Base-by-base conservation (phyloP, 805 yeast species). In the Candida chilensis region DNA sequence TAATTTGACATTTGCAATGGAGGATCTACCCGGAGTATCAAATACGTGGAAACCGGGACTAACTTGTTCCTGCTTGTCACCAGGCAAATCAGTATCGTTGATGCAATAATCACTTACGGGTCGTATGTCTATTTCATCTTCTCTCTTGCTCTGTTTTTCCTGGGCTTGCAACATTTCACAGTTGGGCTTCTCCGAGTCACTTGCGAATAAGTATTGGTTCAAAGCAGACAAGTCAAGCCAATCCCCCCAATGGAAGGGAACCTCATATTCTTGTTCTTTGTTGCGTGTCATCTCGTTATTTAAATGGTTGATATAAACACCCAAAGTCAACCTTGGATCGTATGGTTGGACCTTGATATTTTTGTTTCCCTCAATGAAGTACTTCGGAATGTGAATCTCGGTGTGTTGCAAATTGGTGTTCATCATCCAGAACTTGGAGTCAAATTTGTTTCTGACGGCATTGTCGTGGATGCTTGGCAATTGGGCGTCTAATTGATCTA, bases 1-100 rank as follows among this genome's bases (percentile, higher is more conserved):
- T 34, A 60, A 36, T 37, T 44, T 40, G 15, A 62, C 62, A 32
- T 52, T 60, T 9, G 44, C 30, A 24, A 54, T 60, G 9, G 57
- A 50, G 8, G 54, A 52, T 37, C n/a, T n/a, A n/a, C n/a, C n/a
- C n/a, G n/a, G n/a, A n/a, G n/a, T n/a, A n/a, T n/a, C n/a, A n/a
- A n/a, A n/a, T n/a, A n/a, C n/a, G n/a, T 57, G 43, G 37, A 62
- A 63, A 2, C 67, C 67, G 1, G 70, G 69, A 11, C 60, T 35
- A 12, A 54, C 47, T 4, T 39, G 34, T 17, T 24, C 28, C 24
- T 30, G 32, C 8, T 30, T 31, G 2, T 34, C 27, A 2, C 47
- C 41, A 5, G n/a, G n/a, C n/a, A n/a, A n/a, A n/a, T 22, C 6
- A n/a, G 8, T 5, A 22, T 22, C 25, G 6, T 11, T 11, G 12